phyloP scores from a whole-genome alignment of 148 eudicot species.

The Hydrangea macrophylla region DNA sequence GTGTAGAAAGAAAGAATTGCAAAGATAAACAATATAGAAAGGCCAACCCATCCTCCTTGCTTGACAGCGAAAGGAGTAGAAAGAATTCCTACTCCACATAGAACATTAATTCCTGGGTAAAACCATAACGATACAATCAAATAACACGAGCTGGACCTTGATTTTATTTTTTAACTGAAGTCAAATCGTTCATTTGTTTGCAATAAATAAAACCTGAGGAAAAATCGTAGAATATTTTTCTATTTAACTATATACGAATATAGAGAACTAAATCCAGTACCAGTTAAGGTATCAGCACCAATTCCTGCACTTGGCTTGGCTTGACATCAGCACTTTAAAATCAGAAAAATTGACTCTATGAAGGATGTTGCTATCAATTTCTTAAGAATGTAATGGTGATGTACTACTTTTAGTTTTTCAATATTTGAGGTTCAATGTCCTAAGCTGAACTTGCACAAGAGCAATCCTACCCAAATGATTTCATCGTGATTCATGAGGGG shows the following conservation, averaged over 20 bases:
- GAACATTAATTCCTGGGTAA: constrained; percentile 72
- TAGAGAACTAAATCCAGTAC: background rate
- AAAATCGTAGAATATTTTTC: background rate
- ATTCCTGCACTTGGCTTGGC: too few relatives aligned
- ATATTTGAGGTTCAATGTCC: too few relatives aligned
- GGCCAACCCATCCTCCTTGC: constrained; percentile 93
- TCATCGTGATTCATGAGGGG: too few relatives aligned
- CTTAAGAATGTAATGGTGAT: too few relatives aligned
- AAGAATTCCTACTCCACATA: constrained; percentile 97
- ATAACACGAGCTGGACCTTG: background rate
- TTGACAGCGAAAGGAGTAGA: constrained; percentile 87
- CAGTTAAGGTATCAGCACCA: background rate
- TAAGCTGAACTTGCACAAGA: too few relatives aligned
- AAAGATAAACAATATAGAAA: constrained; percentile 56
- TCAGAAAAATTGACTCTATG: too few relatives aligned
- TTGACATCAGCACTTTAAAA: too few relatives aligned
- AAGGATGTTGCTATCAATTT: too few relatives aligned
- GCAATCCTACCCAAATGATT: too few relatives aligned
- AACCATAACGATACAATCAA: background rate
- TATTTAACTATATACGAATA: background rate
- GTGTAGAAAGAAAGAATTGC: constrained; percentile 85
- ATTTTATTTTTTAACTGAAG: background rate
- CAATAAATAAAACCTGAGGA: background rate
- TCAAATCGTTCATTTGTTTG: background rate
- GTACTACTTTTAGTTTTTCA: too few relatives aligned